These are phyloP conservation scores for Zangia roseola DNA, from an alignment of 768 basidiomycete species.

Conservation along the genomic window DNA sequence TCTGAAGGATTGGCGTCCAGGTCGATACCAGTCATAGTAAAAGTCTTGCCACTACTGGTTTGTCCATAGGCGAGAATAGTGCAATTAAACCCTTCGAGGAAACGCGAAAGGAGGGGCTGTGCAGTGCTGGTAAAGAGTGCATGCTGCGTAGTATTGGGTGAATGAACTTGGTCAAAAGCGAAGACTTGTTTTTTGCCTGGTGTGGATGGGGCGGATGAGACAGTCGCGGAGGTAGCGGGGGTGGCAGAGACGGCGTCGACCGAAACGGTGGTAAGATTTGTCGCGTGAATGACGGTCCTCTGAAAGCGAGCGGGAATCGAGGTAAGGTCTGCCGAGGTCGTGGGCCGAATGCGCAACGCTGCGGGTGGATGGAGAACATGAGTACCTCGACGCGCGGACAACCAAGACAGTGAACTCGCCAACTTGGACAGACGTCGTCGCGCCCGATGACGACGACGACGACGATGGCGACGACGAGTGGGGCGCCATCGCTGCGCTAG, in stretches of 20 bases:
- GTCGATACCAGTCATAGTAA: conserved; percentile 96
- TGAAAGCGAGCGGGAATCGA: conserved; percentile 95
- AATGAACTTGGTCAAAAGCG: conserved; percentile 92
- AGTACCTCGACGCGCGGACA: neutral
- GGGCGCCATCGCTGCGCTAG: conserved; percentile 62
- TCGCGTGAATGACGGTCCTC: conserved; percentile 79
- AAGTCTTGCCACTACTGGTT: conserved; percentile 41
- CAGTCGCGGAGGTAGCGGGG: conserved; percentile 46
- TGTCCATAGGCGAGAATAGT: conserved; percentile 48
- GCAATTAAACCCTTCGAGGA: conserved; percentile 94
- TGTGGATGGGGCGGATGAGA: conserved; percentile 46
- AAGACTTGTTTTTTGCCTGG: conserved; percentile 80
- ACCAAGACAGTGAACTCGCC: conserved; percentile 51
- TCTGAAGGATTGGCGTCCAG: conserved; percentile 85
- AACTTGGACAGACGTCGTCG: conserved; percentile 92
- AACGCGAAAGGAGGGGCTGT: conserved; percentile 80
- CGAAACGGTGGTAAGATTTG: conserved; percentile 70
- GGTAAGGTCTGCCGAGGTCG: conserved; percentile 76
- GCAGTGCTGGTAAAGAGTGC: conserved; percentile 84
- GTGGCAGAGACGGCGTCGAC: conserved; percentile 69
- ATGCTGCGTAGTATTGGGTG: conserved; percentile 81
- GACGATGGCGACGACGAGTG: conserved; percentile 63
- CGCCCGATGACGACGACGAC: conserved; percentile 55
- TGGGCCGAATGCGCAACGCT: conserved; percentile 91
- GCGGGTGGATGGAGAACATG: conserved; percentile 15